A percentile compares a stretch with the other conserved stretches of the same genome.
Evolutionary conservation across 2,329 filamentous ascomycete genomes (phyloP).

Genomic region (Trichoderma sp.): DNA sequence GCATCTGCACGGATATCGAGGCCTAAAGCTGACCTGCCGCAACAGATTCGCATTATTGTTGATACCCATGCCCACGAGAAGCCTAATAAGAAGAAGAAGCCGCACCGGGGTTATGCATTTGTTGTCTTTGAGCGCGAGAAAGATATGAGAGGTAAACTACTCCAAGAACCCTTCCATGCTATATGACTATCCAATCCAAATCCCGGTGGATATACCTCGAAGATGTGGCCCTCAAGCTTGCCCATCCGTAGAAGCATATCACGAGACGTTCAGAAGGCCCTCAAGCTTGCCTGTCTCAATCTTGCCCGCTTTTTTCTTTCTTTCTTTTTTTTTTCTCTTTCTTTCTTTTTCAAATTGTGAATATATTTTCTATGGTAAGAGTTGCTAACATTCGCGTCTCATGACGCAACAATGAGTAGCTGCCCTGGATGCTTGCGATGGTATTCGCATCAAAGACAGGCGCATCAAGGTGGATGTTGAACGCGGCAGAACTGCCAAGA

Average conservation of each 20-base stretch:
- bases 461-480: conserved; percentile 94
- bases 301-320: conserved; percentile 26
- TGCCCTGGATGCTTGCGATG: conserved; percentile 82
- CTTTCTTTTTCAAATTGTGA: conserved; percentile 25
- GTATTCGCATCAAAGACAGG: conserved; percentile 87
- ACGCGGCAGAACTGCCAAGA: conserved; percentile 87
- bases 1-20: neutral
- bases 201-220: conserved; percentile 21
- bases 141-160: conserved; percentile 95
- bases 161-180: conserved; percentile 28
- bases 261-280: conserved; percentile 49
- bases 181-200: conserved; percentile 10
- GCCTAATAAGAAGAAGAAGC: conserved; percentile 74
- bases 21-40: neutral
- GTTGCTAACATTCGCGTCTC: conserved; percentile 64
- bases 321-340: conserved; percentile 30
- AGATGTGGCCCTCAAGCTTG: conserved; percentile 45
- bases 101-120: conserved; percentile 89
- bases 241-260: conserved; percentile 39
- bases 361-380: conserved; percentile 49
- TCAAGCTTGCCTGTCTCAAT: conserved; percentile 55
- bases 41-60: conserved; percentile 79
- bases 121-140: conserved; percentile 96
- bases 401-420: conserved; percentile 65
- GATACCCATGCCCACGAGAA: conserved; percentile 68